Evolutionary conservation across 2,329 filamentous ascomycete genomes (phyloP).

Genomic region (Cladorrhinum sp.): DNA sequence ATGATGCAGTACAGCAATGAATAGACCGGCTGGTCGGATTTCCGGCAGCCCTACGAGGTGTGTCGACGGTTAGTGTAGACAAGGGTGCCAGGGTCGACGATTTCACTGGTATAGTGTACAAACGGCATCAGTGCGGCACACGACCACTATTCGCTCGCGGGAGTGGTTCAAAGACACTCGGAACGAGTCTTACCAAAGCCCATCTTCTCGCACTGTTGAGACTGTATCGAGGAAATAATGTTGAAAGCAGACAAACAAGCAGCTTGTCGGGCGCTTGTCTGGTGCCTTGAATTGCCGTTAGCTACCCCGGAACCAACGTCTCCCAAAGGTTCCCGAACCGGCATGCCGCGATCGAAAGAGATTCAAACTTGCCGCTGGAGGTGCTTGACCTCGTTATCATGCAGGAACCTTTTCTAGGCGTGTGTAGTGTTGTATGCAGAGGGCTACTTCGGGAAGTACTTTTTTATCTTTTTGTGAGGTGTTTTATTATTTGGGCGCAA

Average conservation of each 20-base stretch:
- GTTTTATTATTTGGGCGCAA: not conserved
- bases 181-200: not conserved
- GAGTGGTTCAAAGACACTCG: not conserved
- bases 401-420: conserved; percentile 1
- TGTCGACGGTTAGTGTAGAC: not conserved
- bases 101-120: not conserved
- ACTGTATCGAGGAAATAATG: not conserved
- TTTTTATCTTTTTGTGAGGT: conserved; percentile 4
- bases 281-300: not conserved
- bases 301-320: not conserved
- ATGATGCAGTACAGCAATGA: not conserved
- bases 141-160: not conserved
- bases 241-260: not conserved
- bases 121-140: conserved; percentile 14
- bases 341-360: not conserved
- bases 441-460: conserved; percentile 15
- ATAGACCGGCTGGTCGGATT: not conserved
- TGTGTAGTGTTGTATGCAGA: not conserved
- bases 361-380: not conserved
- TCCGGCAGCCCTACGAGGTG: conserved; percentile 6
- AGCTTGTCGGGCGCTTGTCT: conserved; percentile 16
- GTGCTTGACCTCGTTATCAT: not conserved
- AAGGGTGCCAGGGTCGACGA: not conserved
- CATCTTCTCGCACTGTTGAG: not conserved
- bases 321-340: not conserved